Evolutionary conservation across 306 rosid species (phyloP).

Genomic region (Cercis canadensis): DNA sequence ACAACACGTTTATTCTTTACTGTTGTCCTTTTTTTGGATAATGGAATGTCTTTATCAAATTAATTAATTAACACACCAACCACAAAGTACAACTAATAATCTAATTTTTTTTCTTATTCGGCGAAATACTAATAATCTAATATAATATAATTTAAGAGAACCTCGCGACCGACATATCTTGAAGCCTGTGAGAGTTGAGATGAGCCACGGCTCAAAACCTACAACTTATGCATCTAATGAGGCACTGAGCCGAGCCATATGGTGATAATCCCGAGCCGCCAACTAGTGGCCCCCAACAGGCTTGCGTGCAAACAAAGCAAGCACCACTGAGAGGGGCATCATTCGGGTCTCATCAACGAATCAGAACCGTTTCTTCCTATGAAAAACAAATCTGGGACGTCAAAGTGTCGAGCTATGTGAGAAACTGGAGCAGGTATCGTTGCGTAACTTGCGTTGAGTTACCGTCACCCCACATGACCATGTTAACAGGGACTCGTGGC

Average conservation of each 20-base stretch:
- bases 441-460: slow-evolving; percentile 51
- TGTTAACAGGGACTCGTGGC: slow-evolving; percentile 52
- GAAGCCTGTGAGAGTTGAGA: background rate
- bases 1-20: slow-evolving; percentile 17
- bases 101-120: too few species aligned
- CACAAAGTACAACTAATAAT: slow-evolving; percentile 9
- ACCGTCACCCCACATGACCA: slow-evolving; percentile 40
- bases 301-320: slow-evolving; percentile 61
- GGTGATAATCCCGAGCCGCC: background rate
- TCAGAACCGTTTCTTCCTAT: slow-evolving; percentile 29
- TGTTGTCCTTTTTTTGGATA: background rate
- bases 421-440: background rate
- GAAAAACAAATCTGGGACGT: slow-evolving; percentile 27
- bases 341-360: slow-evolving; percentile 36
- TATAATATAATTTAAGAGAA: background rate
- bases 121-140: too few species aligned
- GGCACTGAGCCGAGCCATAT: slow-evolving; percentile 22
- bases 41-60: background rate
- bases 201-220: background rate
- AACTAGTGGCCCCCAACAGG: slow-evolving; percentile 29
- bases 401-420: slow-evolving; percentile 12
- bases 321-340: slow-evolving; percentile 26
- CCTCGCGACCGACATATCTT: slow-evolving; percentile 23
- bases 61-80: slow-evolving; percentile 30
- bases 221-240: too few species aligned